phyloP scores from a whole-genome alignment of 352 stramenopile genomes.

The Blastocystis sp. region DNA sequence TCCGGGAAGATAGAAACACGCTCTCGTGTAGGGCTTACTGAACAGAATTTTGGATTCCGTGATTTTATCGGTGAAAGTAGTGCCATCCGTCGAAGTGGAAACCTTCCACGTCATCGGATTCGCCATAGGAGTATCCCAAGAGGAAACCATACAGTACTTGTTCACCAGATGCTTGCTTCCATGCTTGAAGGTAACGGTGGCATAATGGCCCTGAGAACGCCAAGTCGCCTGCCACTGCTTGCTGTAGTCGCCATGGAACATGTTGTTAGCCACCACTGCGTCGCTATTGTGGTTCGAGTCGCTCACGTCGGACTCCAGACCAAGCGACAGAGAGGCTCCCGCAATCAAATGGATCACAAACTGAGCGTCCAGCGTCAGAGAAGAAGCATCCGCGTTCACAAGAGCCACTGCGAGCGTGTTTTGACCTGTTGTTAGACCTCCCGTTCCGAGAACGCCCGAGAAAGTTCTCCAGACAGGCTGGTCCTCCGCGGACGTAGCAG shows the following conservation, averaged over 20 bases:
- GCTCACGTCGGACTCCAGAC: constrained; percentile 13
- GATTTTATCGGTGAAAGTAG: neutral
- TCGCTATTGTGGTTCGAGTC: constrained; percentile 19
- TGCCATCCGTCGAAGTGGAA: neutral
- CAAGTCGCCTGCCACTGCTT: neutral
- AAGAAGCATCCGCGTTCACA: neutral
- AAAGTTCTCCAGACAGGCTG: neutral
- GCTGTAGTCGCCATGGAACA: constrained; percentile 46
- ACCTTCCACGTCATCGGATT: neutral
- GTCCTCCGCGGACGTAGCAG: neutral
- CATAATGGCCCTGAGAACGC: neutral
- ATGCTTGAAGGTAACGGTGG: constrained; percentile 6
- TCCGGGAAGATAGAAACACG: constrained; percentile 8
- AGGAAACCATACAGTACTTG: constrained; percentile 43
- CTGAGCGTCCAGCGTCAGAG: neutral
- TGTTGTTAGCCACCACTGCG: neutral
- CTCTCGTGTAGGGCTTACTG: neutral
- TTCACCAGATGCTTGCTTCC: constrained; percentile 23
- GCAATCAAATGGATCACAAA: constrained; percentile 9
- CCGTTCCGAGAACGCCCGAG: neutral
- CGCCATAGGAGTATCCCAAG: neutral
- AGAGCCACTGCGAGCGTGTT: neutral
- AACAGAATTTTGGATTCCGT: neutral
- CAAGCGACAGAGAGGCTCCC: neutral
- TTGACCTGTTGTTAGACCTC: neutral